Percentiles rank a stretch among this genome's conserved stretches.
Evolutionary conservation across 768 basidiomycete species (phyloP).

Genomic region (Hygrophorus russula): DNA sequence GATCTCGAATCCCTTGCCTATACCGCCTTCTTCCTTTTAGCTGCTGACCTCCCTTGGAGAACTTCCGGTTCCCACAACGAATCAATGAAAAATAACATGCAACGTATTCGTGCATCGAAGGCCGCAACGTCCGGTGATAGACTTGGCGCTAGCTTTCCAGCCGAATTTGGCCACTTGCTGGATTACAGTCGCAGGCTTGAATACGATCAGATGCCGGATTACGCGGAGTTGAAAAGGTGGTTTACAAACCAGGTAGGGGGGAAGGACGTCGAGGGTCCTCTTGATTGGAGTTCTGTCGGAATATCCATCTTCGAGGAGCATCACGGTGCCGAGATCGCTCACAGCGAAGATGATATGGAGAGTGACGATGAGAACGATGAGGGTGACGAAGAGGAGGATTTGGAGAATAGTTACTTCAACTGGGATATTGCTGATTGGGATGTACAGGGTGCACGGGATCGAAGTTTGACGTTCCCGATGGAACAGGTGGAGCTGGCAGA

Average conservation of each 20-base stretch:
- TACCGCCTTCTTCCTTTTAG: conserved; percentile 6
- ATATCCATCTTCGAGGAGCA: conserved; percentile 6
- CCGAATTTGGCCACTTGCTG: conserved; percentile 2
- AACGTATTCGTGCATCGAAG: conserved; percentile 1
- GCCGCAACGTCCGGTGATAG: neutral
- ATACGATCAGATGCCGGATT: neutral
- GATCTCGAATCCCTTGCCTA: conserved; percentile 11
- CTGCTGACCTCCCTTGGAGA: conserved; percentile 9
- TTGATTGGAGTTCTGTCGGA: conserved; percentile 7
- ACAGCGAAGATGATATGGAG: conserved; percentile 2
- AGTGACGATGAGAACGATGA: conserved; percentile 1
- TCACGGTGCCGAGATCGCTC: conserved; percentile 3
- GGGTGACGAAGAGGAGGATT: conserved; percentile 5
- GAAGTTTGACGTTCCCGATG: conserved; percentile 8
- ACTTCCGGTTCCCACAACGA: conserved; percentile 2
- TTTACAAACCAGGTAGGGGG: conserved; percentile 1
- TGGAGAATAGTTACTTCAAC: conserved; percentile 8
- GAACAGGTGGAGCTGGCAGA: conserved; percentile 8
- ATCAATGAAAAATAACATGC: conserved; percentile 1
- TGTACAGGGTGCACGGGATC: conserved; percentile 8
- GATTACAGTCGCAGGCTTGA: conserved; percentile 2
- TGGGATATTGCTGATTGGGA: conserved; percentile 10
- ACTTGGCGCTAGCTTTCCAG: conserved; percentile 2
- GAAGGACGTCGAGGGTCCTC: conserved; percentile 6
- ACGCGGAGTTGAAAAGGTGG: conserved; percentile 2